Conservation (phyloP, 106 monocot genomes). For the Triglochin maritima region DNA sequence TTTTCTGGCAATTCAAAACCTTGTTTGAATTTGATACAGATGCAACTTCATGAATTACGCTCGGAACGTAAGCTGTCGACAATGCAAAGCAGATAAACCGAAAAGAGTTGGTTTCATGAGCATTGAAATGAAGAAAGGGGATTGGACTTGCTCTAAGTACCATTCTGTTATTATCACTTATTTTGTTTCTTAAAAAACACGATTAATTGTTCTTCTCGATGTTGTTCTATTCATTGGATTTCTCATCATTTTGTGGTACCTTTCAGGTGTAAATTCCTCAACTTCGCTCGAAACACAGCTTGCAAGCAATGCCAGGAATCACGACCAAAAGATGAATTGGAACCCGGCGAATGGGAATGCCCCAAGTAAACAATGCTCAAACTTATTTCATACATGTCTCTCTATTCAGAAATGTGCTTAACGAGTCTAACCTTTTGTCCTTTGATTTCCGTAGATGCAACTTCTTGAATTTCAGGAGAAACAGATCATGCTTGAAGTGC, state of each 20-base stretch:
- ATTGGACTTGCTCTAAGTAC: conserved; percentile 84
- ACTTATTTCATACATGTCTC: not conserved
- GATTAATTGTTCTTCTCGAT: not conserved
- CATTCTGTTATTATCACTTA: not conserved
- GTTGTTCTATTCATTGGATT: not conserved
- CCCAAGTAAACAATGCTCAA: conserved; percentile 6
- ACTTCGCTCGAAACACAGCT: conserved; percentile 16
- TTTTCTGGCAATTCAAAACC: too few relatives aligned
- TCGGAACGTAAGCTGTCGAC: conserved; percentile 56
- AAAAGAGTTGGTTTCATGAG: conserved; percentile 19
- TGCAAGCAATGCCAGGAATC: conserved; percentile 17
- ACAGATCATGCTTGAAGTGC: conserved; percentile 13
- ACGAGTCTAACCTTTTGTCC: not conserved
- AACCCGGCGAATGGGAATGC: conserved; percentile 33
- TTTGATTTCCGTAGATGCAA: conserved; percentile 9
- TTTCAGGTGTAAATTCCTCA: conserved; percentile 26
- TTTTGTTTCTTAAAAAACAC: not conserved
- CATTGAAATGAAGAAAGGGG: conserved; percentile 76
- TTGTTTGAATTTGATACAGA: conserved; percentile 23
- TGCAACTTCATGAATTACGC: conserved; percentile 88
- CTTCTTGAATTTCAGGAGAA: conserved; percentile 17
- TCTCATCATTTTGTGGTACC: not conserved
- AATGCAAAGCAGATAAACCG: conserved; percentile 63
- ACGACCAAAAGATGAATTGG: conserved; percentile 9
- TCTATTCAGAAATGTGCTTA: not conserved